Percentiles rank a stretch among this genome's conserved stretches.
These are phyloP conservation scores for Naganishia friedmannii DNA, from an alignment of 768 basidiomycete genomes.

Conservation along the genomic window DNA sequence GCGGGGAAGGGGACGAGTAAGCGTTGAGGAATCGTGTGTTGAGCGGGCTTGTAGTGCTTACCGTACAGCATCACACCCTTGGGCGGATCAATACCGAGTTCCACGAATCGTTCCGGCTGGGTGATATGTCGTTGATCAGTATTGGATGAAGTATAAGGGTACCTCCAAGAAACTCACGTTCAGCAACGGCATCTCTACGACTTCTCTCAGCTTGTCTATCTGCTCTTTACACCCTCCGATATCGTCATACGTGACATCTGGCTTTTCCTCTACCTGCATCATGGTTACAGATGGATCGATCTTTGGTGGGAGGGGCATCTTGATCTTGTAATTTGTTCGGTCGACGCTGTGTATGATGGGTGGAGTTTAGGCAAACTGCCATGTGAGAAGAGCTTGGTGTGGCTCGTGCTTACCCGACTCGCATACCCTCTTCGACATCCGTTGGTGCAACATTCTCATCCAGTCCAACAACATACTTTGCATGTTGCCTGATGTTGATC, in stretches of 20 bases:
- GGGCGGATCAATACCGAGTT: conserved; percentile 96
- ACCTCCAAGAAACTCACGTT: conserved; percentile 61
- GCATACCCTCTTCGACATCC: conserved; percentile 99
- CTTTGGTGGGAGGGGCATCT: conserved; percentile 96
- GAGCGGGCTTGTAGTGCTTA: not conserved
- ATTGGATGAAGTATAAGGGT: not conserved
- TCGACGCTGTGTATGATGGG: conserved; percentile 24
- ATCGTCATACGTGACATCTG: conserved; percentile 67
- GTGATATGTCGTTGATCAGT: not conserved
- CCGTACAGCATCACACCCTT: conserved; percentile 96
- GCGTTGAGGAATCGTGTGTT: not conserved
- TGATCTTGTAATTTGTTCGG: conserved; percentile 88
- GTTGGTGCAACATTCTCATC: conserved; percentile 95
- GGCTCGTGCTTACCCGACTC: conserved; percentile 75
- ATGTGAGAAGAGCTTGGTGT: not conserved
- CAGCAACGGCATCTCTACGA: conserved; percentile 91
- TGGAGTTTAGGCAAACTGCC: too few relatives aligned
- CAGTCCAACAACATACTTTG: conserved; percentile 96
- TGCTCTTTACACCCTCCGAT: conserved; percentile 99
- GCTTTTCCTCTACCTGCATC: conserved; percentile 63
- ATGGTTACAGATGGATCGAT: conserved; percentile 99
- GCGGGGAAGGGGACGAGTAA: not conserved
- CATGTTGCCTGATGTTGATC: conserved; percentile 99
- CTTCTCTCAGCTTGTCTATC: conserved; percentile 97
- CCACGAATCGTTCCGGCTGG: conserved; percentile 97